Conservation (phyloP, 176 grass and related monocot species). For the Otatea glauca region DNA sequence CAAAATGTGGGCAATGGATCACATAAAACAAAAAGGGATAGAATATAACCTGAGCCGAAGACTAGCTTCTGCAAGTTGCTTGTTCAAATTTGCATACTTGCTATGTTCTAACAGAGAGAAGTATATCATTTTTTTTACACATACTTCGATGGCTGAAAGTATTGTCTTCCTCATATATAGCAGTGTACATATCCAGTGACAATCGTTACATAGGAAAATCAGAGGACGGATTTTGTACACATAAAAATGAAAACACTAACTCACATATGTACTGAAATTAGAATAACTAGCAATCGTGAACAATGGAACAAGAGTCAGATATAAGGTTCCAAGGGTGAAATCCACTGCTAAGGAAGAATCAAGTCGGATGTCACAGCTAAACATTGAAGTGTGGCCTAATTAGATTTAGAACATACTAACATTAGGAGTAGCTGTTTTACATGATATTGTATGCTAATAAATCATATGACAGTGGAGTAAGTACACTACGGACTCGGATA, state of each 20-base stretch:
- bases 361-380: not conserved
- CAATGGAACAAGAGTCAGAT: not conserved
- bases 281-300: conserved; percentile 2
- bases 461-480: no score
- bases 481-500: no score
- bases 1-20: not conserved
- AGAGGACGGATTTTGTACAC: not conserved
- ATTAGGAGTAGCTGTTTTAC: no score
- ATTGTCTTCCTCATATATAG: not conserved
- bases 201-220: not conserved
- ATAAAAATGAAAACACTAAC: not conserved
- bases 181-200: not conserved
- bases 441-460: no score
- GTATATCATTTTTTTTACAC: not conserved
- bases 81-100: conserved; percentile 78
- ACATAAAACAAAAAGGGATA: conserved; percentile 20
- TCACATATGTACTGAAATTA: not conserved
- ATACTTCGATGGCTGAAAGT: conserved; percentile 10
- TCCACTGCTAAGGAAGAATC: conserved; percentile 3
- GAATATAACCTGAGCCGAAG: conserved; percentile 67
- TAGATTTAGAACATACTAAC: no score
- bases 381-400: no score
- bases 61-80: conserved; percentile 79
- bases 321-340: not conserved
- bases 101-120: conserved; percentile 67